Conservation (phyloP, 2,329 filamentous ascomycete genomes). For the Monilinia fructicola region DNA sequence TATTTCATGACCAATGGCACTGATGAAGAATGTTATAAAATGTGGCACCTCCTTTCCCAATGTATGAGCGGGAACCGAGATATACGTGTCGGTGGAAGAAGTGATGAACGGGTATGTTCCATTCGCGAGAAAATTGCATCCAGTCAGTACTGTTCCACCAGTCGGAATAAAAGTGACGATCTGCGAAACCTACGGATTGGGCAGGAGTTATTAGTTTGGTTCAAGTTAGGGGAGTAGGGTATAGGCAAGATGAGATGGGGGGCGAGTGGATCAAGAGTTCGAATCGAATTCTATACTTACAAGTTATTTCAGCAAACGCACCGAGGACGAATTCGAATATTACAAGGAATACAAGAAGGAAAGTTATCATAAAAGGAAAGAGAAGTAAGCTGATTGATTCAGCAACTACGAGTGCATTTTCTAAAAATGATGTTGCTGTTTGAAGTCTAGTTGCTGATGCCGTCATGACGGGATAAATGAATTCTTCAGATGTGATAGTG, state of each 20-base stretch:
- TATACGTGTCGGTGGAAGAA: slow-evolving; percentile 96
- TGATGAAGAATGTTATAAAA: slow-evolving; percentile 87
- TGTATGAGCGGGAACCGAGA: slow-evolving; percentile 71
- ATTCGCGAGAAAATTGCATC: slow-evolving; percentile 94
- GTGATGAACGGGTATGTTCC: slow-evolving; percentile 97
- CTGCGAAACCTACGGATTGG: slow-evolving; percentile 61
- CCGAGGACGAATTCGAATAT: slow-evolving; percentile 97
- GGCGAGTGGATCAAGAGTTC: neutral
- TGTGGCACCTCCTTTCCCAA: slow-evolving; percentile 76
- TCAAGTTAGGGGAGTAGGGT: neutral
- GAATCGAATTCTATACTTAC: slow-evolving; percentile 39
- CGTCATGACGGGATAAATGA: slow-evolving; percentile 84
- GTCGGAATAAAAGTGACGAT: slow-evolving; percentile 86
- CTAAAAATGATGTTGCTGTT: slow-evolving; percentile 48
- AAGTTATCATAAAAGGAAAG: slow-evolving; percentile 96
- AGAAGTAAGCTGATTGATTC: slow-evolving; percentile 90
- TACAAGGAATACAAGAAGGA: slow-evolving; percentile 92
- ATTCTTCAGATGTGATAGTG: slow-evolving; percentile 88
- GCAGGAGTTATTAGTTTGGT: slow-evolving; percentile 5
- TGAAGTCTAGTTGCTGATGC: slow-evolving; percentile 62
- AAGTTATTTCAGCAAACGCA: slow-evolving; percentile 90
- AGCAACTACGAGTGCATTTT: slow-evolving; percentile 75
- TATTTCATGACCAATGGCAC: slow-evolving; percentile 85
- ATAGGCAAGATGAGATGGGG: neutral
- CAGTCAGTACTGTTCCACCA: slow-evolving; percentile 81